A percentile compares a stretch with the other conserved stretches of the same genome.
Evolutionary conservation across 371 early-diverging fungal species (phyloP).

Genomic region (Basidiobolus meristosporus): DNA sequence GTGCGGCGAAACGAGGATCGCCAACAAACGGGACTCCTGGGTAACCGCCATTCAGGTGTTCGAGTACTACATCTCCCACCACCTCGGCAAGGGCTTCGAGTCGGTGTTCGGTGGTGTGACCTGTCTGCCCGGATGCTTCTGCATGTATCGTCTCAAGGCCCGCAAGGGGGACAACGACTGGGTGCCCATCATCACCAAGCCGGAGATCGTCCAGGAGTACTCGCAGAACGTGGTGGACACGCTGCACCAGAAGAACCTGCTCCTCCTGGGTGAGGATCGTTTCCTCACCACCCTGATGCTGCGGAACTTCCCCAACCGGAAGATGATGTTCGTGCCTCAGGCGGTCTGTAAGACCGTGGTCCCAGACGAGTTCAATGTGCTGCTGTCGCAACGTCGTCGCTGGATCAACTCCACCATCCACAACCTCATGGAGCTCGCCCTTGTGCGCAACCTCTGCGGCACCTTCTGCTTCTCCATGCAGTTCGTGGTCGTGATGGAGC

Average conservation of each 20-base stretch:
- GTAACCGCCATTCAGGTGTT: slow-evolving; percentile 89
- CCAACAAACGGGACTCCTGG: slow-evolving; percentile 69
- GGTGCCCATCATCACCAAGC: slow-evolving; percentile 65
- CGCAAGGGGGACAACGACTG: slow-evolving; percentile 45
- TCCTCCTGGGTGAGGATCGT: slow-evolving; percentile 87
- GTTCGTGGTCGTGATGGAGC: slow-evolving; percentile 67
- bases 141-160: slow-evolving; percentile 81
- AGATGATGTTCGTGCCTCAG: slow-evolving; percentile 79
- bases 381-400: slow-evolving; percentile 68
- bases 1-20: slow-evolving; percentile 75
- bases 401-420: slow-evolving; percentile 85
- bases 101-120: slow-evolving; percentile 93
- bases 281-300: slow-evolving; percentile 90
- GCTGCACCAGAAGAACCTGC: slow-evolving; percentile 84
- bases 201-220: slow-evolving; percentile 78
- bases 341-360: slow-evolving; percentile 73
- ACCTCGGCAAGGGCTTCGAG: slow-evolving; percentile 85
- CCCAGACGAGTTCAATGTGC: slow-evolving; percentile 51
- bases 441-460: slow-evolving; percentile 69
- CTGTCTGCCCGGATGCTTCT: slow-evolving; percentile 90
- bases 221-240: slow-evolving; percentile 74
- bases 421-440: slow-evolving; percentile 62
- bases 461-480: slow-evolving; percentile 86
- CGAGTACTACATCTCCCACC: slow-evolving; percentile 92
- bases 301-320: slow-evolving; percentile 72